Percentiles rank a stretch among this genome's conserved stretches.
Evolutionary conservation across 2,329 filamentous ascomycete genomes (phyloP).

Genomic region (Lasiodiplodia sp.): DNA sequence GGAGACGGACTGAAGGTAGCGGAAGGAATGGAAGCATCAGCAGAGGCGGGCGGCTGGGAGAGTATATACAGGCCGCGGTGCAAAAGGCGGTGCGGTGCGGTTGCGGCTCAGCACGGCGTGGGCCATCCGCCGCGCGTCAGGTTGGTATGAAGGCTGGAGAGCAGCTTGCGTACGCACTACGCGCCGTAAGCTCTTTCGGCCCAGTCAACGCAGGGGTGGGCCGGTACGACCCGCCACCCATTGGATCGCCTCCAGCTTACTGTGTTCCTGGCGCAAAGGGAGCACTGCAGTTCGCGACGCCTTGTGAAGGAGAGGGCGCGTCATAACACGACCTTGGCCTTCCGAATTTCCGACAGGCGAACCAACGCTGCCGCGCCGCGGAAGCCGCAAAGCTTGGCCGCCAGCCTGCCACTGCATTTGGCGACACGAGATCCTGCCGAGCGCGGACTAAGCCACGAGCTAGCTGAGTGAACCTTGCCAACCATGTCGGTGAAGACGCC

Average conservation of each 20-base stretch:
- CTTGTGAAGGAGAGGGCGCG: conserved; percentile 6
- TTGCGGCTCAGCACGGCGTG: conserved; percentile 26
- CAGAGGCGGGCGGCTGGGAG: neutral
- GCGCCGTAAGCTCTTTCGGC: conserved; percentile 16
- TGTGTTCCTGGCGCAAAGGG: neutral
- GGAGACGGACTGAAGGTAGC: neutral
- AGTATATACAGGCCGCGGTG: conserved; percentile 19
- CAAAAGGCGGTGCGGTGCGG: neutral
- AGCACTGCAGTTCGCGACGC: neutral
- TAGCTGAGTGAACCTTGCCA: neutral
- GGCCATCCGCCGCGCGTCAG: conserved; percentile 20
- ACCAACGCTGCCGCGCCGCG: neutral
- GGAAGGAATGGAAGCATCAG: neutral
- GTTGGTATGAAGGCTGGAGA: conserved; percentile 13
- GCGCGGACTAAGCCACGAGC: neutral
- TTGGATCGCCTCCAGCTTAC: neutral
- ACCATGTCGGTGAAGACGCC: neutral
- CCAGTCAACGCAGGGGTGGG: conserved; percentile 15
- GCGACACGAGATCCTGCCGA: conserved; percentile 3
- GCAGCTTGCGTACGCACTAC: conserved; percentile 24
- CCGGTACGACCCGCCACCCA: neutral
- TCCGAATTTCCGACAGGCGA: conserved; percentile 12
- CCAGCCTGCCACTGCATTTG: neutral
- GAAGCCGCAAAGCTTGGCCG: conserved; percentile 23
- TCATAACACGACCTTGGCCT: neutral